Percentiles rank a stretch among this genome's conserved stretches.
These are phyloP conservation scores for Starmera stellimalicola DNA, from an alignment of 1,139 yeast genomes.

Conservation along the genomic window DNA sequence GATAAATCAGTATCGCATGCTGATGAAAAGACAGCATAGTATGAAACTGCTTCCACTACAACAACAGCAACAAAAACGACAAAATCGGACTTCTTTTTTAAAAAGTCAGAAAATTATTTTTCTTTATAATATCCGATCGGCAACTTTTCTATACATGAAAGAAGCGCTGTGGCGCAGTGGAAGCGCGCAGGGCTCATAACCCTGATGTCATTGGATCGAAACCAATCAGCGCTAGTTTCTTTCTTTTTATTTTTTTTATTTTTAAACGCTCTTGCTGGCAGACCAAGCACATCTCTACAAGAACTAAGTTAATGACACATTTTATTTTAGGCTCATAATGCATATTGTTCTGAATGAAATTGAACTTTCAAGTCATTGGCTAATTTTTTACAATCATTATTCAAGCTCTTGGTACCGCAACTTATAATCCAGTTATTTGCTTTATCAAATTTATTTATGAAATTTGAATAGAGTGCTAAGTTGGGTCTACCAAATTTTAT, in stretches of 20 bases:
- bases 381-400: conserved; percentile 36
- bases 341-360: conserved; percentile 33
- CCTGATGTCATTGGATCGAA: conserved; percentile 99
- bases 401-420: conserved; percentile 58
- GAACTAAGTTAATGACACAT: neutral
- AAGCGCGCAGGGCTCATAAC: conserved; percentile 99
- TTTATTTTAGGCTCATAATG: conserved; percentile 7
- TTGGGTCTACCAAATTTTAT: conserved; percentile 31
- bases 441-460: conserved; percentile 9
- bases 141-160: neutral
- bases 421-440: conserved; percentile 45
- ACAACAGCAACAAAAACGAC: too few relatives aligned
- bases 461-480: conserved; percentile 22
- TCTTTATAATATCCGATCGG: too few relatives aligned
- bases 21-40: too few relatives aligned
- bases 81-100: too few relatives aligned
- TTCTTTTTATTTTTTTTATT: conserved; percentile 21
- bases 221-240: conserved; percentile 87
- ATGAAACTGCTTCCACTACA: too few relatives aligned
- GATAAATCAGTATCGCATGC: too few relatives aligned
- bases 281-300: too few relatives aligned
- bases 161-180: conserved; percentile 96
- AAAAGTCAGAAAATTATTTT: too few relatives aligned
- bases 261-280: too few relatives aligned
- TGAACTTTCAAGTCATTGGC: conserved; percentile 29